Conservation (phyloP, 768 basidiomycete species). For the Tulasnella sp. region DNA sequence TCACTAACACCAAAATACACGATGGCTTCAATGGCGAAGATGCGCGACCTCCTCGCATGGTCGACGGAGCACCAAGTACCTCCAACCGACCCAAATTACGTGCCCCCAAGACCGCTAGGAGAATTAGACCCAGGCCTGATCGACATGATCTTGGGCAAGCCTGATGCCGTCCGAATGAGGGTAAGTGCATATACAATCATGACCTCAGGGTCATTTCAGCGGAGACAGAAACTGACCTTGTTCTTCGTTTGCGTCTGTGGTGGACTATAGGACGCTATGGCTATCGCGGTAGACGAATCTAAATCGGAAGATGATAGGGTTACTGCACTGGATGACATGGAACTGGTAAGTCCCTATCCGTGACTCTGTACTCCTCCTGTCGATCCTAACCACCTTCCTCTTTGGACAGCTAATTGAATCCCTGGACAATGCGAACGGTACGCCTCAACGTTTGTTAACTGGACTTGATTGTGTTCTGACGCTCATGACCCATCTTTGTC, state of each 20-base stretch:
- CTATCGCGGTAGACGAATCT: slow-evolving; percentile 60
- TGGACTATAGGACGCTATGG: slow-evolving; percentile 58
- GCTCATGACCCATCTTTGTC: background rate
- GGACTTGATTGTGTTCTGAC: background rate
- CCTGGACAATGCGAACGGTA: slow-evolving; percentile 90
- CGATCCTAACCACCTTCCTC: background rate
- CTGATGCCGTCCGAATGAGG: slow-evolving; percentile 82
- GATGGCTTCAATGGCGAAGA: slow-evolving; percentile 12
- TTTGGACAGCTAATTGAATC: slow-evolving; percentile 71
- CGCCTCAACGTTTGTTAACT: slow-evolving; percentile 33
- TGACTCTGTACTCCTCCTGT: background rate
- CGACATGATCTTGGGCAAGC: slow-evolving; percentile 81
- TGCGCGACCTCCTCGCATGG: slow-evolving; percentile 84
- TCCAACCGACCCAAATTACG: slow-evolving; percentile 41
- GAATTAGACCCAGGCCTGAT: slow-evolving; percentile 82
- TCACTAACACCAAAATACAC: background rate
- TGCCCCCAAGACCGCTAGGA: slow-evolving; percentile 44
- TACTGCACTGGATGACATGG: slow-evolving; percentile 77
- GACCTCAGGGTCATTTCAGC: background rate
- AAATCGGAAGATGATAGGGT: slow-evolving; percentile 63
- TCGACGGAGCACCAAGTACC: slow-evolving; percentile 54
- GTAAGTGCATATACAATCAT: slow-evolving; percentile 36
- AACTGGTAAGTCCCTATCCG: slow-evolving; percentile 64
- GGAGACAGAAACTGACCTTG: background rate
- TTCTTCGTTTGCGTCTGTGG: slow-evolving; percentile 38